These are phyloP conservation scores for Zhuliangozyma parablackwelliae DNA, from an alignment of 1,139 yeast genomes.

Conservation along the genomic window DNA sequence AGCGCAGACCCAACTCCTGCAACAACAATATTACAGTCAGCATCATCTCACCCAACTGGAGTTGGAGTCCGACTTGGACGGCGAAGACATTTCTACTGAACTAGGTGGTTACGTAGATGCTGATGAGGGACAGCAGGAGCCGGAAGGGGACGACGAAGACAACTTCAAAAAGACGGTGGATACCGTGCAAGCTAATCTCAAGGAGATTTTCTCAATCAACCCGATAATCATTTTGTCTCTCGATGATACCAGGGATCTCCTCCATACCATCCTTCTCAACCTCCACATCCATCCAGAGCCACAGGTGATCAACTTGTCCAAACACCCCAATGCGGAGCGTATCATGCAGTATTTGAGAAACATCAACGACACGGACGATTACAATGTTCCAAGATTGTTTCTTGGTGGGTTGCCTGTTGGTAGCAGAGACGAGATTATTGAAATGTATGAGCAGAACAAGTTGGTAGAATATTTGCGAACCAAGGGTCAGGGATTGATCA, in stretches of 20 bases:
- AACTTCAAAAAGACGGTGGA: background rate
- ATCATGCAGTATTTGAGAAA: slow-evolving; percentile 23
- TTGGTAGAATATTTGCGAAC: slow-evolving; percentile 18
- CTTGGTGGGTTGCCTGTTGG: slow-evolving; percentile 31
- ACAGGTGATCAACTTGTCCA: slow-evolving; percentile 23
- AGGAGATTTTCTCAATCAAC: slow-evolving; percentile 27
- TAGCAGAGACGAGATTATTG: slow-evolving; percentile 20
- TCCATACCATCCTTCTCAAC: slow-evolving; percentile 18
- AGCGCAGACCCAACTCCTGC: slow-evolving; percentile 1
- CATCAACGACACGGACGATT: slow-evolving; percentile 11
- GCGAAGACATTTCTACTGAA: too few species aligned
- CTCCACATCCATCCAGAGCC: slow-evolving; percentile 31
- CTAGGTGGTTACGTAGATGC: too few species aligned
- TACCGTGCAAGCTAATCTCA: slow-evolving; percentile 24
- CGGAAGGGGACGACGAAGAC: background rate
- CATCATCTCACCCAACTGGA: too few species aligned
- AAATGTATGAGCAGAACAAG: slow-evolving; percentile 16
- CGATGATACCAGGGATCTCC: slow-evolving; percentile 9
- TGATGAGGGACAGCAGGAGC: too few species aligned
- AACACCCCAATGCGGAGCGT: slow-evolving; percentile 27
- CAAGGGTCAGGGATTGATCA: slow-evolving; percentile 25
- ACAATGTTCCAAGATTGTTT: slow-evolving; percentile 26
- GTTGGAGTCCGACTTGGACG: too few species aligned
- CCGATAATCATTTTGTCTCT: slow-evolving; percentile 22
- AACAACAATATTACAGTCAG: too few species aligned